phyloP scores from a whole-genome alignment of 1,284 basidiomycete genomes.

The Apiotrichum brassicae region DNA sequence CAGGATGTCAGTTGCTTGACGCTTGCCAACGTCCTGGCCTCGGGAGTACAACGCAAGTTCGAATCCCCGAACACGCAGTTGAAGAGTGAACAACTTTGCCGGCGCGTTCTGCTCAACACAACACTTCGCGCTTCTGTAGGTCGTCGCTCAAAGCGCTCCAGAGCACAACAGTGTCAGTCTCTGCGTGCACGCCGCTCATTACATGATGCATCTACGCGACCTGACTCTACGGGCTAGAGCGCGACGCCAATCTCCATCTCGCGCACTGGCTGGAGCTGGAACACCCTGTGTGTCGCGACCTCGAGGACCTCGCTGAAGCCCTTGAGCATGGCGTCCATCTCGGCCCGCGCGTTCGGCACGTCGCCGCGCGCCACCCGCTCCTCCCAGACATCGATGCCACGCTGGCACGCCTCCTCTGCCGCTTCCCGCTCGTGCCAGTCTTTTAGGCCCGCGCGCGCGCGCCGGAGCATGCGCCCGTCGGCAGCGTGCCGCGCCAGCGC shows the following conservation, averaged over 20 bases:
- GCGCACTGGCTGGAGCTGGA: not conserved
- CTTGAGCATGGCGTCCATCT: slow-evolving; percentile 1
- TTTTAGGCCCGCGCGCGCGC: slow-evolving; percentile 4
- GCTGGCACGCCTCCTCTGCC: slow-evolving; percentile 8
- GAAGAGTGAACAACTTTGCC: too few relatives aligned
- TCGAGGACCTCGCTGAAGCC: slow-evolving; percentile 15
- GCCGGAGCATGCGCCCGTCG: slow-evolving; percentile 4
- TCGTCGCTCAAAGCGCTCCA: too few relatives aligned
- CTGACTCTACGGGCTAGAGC: not conserved
- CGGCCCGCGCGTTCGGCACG: not conserved
- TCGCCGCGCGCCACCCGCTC: not conserved
- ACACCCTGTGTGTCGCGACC: not conserved
- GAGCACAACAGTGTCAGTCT: too few relatives aligned
- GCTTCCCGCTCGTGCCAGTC: slow-evolving; percentile 7
- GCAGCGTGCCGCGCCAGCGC: not conserved
- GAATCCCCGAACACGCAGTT: too few relatives aligned
- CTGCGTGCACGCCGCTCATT: too few relatives aligned
- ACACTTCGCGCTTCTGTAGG: too few relatives aligned
- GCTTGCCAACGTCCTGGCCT: too few relatives aligned
- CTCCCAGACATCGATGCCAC: slow-evolving; percentile 12
- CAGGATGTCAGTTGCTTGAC: too few relatives aligned
- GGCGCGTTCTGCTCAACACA: too few relatives aligned
- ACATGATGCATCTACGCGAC: too few relatives aligned
- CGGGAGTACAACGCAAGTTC: too few relatives aligned
- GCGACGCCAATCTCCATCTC: not conserved